Base-by-base conservation (phyloP, 257 asterid species). In the Coffea eugenioides region DNA sequence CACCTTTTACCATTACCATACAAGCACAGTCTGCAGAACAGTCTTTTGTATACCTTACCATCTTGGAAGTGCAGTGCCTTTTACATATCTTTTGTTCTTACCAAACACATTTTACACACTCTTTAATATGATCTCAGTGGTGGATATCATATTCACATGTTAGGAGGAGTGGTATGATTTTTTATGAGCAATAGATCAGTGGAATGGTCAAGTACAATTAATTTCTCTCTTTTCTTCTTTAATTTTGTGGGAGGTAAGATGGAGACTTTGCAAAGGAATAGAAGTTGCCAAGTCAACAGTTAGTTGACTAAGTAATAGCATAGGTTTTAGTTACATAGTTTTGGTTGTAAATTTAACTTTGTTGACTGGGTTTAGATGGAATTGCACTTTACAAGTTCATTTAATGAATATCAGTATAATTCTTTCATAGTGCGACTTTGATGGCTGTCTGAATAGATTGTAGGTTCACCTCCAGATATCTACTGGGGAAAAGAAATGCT, bases 1-100 rank as follows among this genome's bases (percentile, higher is more conserved):
- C 73, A 69, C 21, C 73, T 69, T 69, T 16, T 18, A 69, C 73
- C 21, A 51, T 31, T 73, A 73, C 51, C 34, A 54, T 54, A 54
- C 61, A 54, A 54, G 23, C 4, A 54, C 7, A 15, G 25, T 9
- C 0, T 57, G 65, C 27, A 20, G 27, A 20, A 20, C 6, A 57
- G 65, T 7, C 65, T 57, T 57, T 1, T 4, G 23, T 20, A 57
- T 20, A 20, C 65, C 6, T 57, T 57, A 3, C 0, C 12, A 1
- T 57, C 25, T 20, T 20, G 65, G 65, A 57, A 4, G 20, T 57
- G 65, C 65, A 20, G 21, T 21, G 27, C 1, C 64, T 57, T 57
- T 57, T 20, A 21, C 25, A 57, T 20, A 57, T 1, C 27, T 57
- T 20, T 20, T 11, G 2, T 3, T 54, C 25, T 57, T 57, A 10